Base-by-base conservation (phyloP, 2,329 filamentous ascomycete genomes). In the Penicillium brasilianum region DNA sequence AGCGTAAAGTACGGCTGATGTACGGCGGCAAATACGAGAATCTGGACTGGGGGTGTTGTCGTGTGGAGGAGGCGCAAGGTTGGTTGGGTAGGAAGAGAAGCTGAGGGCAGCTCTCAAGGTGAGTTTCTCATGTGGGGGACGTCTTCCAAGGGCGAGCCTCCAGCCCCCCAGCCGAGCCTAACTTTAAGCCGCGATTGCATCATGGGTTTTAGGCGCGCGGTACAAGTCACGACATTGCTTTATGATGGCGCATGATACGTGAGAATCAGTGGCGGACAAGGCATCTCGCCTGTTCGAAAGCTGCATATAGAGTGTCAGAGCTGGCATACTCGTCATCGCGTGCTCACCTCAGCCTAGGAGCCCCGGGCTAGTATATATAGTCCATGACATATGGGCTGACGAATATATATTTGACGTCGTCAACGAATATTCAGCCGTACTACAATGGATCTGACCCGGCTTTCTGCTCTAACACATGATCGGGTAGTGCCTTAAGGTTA, bases 151-250 rank as follows among this genome's bases (percentile, higher is more conserved):
- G 36, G 53, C n/a, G 30, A 64, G 54, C 25, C 43, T 44, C 59
- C 62, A 61, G 56, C 53, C 55, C 59, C 54, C 58, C 54, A 57
- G 46, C 52, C 53, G 51, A 49, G 53, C 52, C 61, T 57, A 59
- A 44, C n/a, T 63, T 22, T 22, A 58, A 63, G 61, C 58, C 58
- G 53, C 61, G 58, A 61, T 61, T 63, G 61, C 61, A 63, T 60
- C 58, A 60, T 48, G 22, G 13, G 14, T 16, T 48, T 48, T 46
- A 46, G 44, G 22, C 14, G 39, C 39, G 39, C 20, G 43, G 22
- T 46, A 48, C n/a, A 30, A 48, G 4, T 48, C 44, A 48, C 44
- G 16, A 48, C 8, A 48, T n/a, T 30, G 43, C 22, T 14, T 11
- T 46, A 28, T 3, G 8, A 16, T 16, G 44, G 22, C 28, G 16